phyloP scores from a whole-genome alignment of 306 rosid species.

The Cajanus cajan region DNA sequence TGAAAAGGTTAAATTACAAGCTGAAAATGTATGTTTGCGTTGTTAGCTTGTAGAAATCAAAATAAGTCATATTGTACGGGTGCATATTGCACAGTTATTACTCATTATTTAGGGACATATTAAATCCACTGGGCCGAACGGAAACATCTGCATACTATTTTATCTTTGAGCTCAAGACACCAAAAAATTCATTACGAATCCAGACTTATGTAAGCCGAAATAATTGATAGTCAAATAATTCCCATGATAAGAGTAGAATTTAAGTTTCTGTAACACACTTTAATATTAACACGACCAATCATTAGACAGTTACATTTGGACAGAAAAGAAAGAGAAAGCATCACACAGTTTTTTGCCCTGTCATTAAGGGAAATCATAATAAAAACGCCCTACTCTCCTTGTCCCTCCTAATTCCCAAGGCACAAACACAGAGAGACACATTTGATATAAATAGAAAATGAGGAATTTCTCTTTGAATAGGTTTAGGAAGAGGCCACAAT shows the following conservation, averaged over 20 bases:
- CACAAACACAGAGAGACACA: slow-evolving; percentile 17
- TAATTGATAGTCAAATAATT: neutral
- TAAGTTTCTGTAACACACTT: neutral
- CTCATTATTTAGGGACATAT: neutral
- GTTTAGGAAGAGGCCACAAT: slow-evolving; percentile 30
- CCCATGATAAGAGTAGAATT: neutral
- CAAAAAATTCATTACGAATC: neutral
- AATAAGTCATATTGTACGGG: neutral
- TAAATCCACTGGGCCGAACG: neutral
- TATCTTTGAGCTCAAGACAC: neutral
- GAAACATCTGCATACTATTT: neutral
- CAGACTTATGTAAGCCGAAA: neutral
- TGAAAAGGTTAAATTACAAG: neutral
- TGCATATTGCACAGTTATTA: neutral
- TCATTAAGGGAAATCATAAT: neutral
- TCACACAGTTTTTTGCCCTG: slow-evolving; percentile 13
- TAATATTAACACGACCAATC: slow-evolving; percentile 17
- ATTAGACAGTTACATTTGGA: slow-evolving; percentile 12
- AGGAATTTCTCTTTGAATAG: slow-evolving; percentile 19
- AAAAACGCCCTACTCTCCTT: neutral
- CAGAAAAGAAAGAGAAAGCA: slow-evolving; percentile 2
- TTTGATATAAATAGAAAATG: neutral
- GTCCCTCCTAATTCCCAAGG: neutral
- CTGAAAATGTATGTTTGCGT: neutral
- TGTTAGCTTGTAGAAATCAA: neutral